These are phyloP conservation scores for Ceratocystis variospora DNA, from an alignment of 2,329 filamentous ascomycete species.

Conservation along the genomic window DNA sequence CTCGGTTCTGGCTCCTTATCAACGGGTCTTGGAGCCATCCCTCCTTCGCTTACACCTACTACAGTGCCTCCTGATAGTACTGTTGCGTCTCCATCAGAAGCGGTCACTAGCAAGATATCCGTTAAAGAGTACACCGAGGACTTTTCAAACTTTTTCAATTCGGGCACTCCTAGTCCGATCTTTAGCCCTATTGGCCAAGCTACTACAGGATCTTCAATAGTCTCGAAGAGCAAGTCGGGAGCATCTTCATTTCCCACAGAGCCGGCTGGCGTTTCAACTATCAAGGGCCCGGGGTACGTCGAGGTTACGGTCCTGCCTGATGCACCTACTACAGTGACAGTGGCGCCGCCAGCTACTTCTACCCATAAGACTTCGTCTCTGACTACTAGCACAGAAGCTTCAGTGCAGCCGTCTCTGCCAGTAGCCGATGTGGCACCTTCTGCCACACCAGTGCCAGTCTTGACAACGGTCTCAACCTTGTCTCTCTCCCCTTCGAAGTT, in stretches of 20 bases:
- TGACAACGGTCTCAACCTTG: not conserved
- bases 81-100: not conserved
- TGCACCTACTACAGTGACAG: constrained; percentile 2
- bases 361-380: not conserved
- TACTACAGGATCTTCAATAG: not conserved
- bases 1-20: not conserved
- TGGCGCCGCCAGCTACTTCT: not conserved
- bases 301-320: constrained; percentile 6
- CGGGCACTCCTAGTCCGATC: constrained; percentile 16
- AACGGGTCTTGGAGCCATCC: not conserved
- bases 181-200: constrained; percentile 7
- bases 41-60: not conserved
- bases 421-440: not conserved
- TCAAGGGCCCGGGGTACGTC: not conserved
- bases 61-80: not conserved
- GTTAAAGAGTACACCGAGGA: not conserved
- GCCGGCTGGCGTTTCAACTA: not conserved
- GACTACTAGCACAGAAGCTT: not conserved
- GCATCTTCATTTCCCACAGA: not conserved
- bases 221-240: not conserved
- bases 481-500: not conserved
- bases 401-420: not conserved
- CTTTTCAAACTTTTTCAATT: constrained; percentile 12
- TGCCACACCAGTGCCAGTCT: not conserved
- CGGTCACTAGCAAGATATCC: not conserved